Percentiles rank a stretch among this genome's conserved stretches.
Evolutionary conservation across 352 stramenopile species (phyloP).

Genomic region (Pythium myriotylum): DNA sequence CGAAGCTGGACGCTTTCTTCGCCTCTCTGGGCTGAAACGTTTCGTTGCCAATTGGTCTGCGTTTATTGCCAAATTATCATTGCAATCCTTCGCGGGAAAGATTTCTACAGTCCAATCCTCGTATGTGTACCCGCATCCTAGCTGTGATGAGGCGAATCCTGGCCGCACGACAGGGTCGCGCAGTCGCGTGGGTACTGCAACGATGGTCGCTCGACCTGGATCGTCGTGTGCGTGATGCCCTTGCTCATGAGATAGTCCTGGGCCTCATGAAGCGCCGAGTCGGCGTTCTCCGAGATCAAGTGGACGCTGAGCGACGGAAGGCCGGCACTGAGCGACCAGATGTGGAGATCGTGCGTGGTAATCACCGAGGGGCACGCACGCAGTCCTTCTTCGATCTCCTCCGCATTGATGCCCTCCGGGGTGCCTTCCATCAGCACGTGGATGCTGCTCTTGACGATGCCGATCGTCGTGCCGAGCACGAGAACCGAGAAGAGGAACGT

Average conservation of each 20-base stretch:
- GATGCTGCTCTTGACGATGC: conserved; percentile 90
- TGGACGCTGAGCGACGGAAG: conserved; percentile 93
- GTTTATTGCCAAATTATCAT: not conserved
- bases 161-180: conserved; percentile 69
- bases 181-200: conserved; percentile 77
- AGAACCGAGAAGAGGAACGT: conserved; percentile 98
- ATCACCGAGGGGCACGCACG: conserved; percentile 78
- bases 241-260: conserved; percentile 73
- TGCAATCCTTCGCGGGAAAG: too few relatives aligned
- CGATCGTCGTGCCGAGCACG: conserved; percentile 93
- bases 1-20: conserved; percentile 81
- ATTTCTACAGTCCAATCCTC: too few relatives aligned
- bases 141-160: conserved; percentile 65
- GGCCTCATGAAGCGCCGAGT: conserved; percentile 67
- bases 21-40: conserved; percentile 39
- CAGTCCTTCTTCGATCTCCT: conserved; percentile 87
- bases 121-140: too few relatives aligned
- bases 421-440: conserved; percentile 97
- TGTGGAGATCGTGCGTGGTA: conserved; percentile 97
- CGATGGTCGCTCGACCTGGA: conserved; percentile 83
- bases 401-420: conserved; percentile 88
- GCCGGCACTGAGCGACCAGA: conserved; percentile 96
- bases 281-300: conserved; percentile 71
- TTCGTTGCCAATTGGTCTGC: not conserved
- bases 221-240: conserved; percentile 89